phyloP scores from a whole-genome alignment of 768 basidiomycete species.

The Boletellus ananas region DNA sequence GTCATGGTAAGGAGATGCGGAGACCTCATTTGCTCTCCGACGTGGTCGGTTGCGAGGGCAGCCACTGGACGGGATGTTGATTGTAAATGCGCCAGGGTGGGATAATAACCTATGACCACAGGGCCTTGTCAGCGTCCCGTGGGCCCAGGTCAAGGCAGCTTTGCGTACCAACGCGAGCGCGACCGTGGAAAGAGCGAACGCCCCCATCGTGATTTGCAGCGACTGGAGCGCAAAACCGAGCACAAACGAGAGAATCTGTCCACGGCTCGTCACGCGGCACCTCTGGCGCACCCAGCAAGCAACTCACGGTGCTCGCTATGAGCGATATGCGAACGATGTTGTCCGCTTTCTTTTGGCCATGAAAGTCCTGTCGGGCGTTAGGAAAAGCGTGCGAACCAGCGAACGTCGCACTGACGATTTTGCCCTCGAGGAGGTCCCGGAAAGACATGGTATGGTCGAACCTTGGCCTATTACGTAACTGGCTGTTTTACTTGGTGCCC shows the following conservation, averaged over 20 bases:
- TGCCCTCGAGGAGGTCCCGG: slow-evolving; percentile 28
- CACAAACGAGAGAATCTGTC: slow-evolving; percentile 29
- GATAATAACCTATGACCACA: slow-evolving; percentile 44
- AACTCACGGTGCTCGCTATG: slow-evolving; percentile 24
- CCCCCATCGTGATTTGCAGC: slow-evolving; percentile 22
- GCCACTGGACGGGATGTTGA: slow-evolving; percentile 21
- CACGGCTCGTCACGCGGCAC: not conserved
- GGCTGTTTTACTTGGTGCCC: not conserved
- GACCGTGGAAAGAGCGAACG: slow-evolving; percentile 19
- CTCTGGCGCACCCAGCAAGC: not conserved
- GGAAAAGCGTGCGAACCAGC: not conserved
- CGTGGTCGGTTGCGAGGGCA: slow-evolving; percentile 15
- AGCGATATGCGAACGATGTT: slow-evolving; percentile 21
- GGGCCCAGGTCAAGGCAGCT: too few relatives aligned
- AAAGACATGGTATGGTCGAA: slow-evolving; percentile 19
- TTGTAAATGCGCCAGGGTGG: slow-evolving; percentile 63
- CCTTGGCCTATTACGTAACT: slow-evolving; percentile 16
- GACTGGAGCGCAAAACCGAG: slow-evolving; percentile 30
- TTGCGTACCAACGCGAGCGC: slow-evolving; percentile 20
- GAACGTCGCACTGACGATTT: slow-evolving; percentile 22
- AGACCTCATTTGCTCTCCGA: slow-evolving; percentile 21
- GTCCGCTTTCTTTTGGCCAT: slow-evolving; percentile 29
- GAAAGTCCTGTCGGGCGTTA: slow-evolving; percentile 26
- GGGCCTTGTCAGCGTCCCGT: not conserved
- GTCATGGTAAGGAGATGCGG: too few relatives aligned